Evolutionary conservation across 1,284 basidiomycete species (phyloP), one percentile per base, ranked within the genome.

Genomic region (Agaricales sp.): DNA sequence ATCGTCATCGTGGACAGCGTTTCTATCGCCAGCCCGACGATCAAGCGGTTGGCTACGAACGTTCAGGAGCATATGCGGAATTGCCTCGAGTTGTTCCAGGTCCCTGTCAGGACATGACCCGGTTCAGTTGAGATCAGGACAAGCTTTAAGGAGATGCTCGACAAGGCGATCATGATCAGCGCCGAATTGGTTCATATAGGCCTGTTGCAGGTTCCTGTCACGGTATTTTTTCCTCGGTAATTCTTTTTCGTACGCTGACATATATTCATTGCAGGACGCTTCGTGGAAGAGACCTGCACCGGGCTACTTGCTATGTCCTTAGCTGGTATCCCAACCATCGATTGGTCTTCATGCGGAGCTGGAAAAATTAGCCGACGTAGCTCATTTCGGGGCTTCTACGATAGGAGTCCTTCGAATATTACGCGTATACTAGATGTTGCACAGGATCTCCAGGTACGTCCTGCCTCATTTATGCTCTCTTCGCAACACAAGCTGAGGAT

Each of bases 171-270:
- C 35, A 91, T 90, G 66, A 87, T 92, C 54, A 92, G 91, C 51
- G 92, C 95, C 0, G 96, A 99, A 65, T 69, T 98, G 30, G 89
- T 98, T 13, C 81, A 98, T 58, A 88, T 99, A 74, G 95, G 92
- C 52, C 67, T 98, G 38, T 75, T 96, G 48, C 90, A 94, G 71
- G 85, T 94, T 43, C 82, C 88, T 45, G 91, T 92, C 64, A 59
- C 88, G 75, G 13, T 21, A 26, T 46, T 24, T 43, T 13, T 49
- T 23, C 21, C 39, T 41, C n/a, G 41, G n/a, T 1, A 13, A 24
- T 25, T 19, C 2, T 35, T 11, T 11, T 13, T 20, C 1, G n/a
- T 20, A 20, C 41, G 4, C 23, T 52, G 3, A 38, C 39, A 45
- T 2, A 39, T 43, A 13, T 25, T 35, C 39, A 47, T 25, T 8